Conservation (phyloP, 192 early-diverging fungal species). For the Mortierella antarctica region DNA sequence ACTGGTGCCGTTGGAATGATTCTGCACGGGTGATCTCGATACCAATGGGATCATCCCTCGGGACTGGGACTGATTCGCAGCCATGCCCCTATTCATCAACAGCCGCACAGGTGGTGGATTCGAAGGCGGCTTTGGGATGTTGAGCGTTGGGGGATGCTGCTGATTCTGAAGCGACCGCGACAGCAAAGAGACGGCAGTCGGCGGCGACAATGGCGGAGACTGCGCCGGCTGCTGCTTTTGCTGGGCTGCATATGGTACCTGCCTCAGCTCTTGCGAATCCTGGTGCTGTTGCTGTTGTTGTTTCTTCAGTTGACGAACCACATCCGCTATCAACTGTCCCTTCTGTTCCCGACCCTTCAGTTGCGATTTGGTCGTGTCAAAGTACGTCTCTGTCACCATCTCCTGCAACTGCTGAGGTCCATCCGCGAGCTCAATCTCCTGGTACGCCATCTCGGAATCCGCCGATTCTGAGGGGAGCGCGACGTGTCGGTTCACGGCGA, state of each 20-base stretch:
- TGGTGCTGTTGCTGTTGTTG: not conserved
- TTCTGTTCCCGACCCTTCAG: constrained; percentile 33
- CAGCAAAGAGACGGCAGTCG: not conserved
- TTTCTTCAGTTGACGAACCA: constrained; percentile 23
- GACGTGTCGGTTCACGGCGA: constrained; percentile 5
- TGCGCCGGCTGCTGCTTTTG: not conserved
- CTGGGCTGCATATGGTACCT: not conserved
- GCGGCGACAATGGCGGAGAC: not conserved
- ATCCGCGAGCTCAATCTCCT: constrained; percentile 15
- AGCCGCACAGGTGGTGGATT: constrained; percentile 44
- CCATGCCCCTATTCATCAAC: constrained; percentile 15
- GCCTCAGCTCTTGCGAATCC: not conserved
- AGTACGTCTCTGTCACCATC: constrained; percentile 40
- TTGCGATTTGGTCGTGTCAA: constrained; percentile 48
- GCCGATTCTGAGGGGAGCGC: constrained; percentile 11
- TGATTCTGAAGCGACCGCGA: constrained; percentile 14
- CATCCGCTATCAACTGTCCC: constrained; percentile 22
- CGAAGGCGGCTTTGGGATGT: constrained; percentile 39
- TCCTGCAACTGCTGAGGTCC: constrained; percentile 19
- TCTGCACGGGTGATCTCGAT: not conserved
- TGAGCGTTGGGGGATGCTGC: constrained; percentile 24
- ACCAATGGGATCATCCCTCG: constrained; percentile 1
- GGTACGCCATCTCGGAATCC: constrained; percentile 16
- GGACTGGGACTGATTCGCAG: not conserved
- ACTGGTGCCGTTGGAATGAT: not conserved